Evolutionary conservation across 192 early-diverging fungal genomes (phyloP), one percentile per base, ranked within the genome.

Genomic region (Backusella liffmaniae): DNA sequence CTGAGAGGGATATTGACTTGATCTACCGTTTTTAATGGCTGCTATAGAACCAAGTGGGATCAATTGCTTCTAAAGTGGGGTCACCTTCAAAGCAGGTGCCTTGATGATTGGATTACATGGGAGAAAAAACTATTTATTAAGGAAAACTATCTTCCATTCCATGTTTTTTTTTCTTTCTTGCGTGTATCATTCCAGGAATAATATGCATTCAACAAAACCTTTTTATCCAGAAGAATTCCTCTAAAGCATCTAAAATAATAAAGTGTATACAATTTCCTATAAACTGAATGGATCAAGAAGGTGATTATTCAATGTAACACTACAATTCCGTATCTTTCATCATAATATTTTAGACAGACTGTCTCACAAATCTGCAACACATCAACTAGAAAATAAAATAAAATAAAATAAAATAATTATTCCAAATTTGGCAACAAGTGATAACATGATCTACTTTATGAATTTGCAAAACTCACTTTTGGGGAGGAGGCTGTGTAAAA

Each of bases 51-150:
- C 76, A 8, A 66, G 69, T 62, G 79, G 82, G 82, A 16, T 76
- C 76, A 10, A 72, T 83, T 41, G 67, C 59, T 1, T 74, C 67
- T 7, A 83, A 83, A 49, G 80, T 83, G 79, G 80, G 80, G 8
- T 79, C 78, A 13, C 82, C 79, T 29, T 78, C 7, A 83, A 65
- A 13, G 80, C 79, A 0, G 79, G 82, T 49, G 79, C 78, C 7
- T 74, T 73, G 8, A 80, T 76, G 4, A 83, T 83, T 66, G 82
- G 79, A 0, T 32, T 83, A 4, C 75, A 66, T 13, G 82, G 82
- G 8, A 53, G 80, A 34, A 76, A 83, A 70, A 73, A 79, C 0
- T 23, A 44, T 5, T 46, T 80, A 1, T 56, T 78, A 46, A 76
- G 79, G 8, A 53, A 76, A 18, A 80, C 79, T 0, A 77, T 83